Percentiles rank a stretch among this genome's conserved stretches.
phyloP scores from a whole-genome alignment of 805 yeast genomes.

The Candida nanaspora region DNA sequence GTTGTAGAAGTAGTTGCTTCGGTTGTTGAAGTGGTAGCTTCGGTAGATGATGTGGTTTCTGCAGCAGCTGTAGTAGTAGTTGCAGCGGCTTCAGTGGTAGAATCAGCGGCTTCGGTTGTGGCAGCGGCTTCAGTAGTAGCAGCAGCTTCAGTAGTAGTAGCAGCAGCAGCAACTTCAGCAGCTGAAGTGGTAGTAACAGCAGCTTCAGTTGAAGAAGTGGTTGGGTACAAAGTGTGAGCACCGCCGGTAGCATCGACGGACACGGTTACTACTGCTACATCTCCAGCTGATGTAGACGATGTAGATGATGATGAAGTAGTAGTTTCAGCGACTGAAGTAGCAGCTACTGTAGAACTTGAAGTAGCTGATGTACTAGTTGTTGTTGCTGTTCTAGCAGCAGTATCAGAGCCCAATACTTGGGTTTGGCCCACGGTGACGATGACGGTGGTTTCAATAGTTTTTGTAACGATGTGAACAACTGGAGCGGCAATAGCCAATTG shows the following conservation, averaged over 20 bases:
- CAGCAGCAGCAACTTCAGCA: constrained; percentile 3
- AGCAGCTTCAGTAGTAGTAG: constrained; percentile 13
- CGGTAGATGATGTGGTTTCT: constrained; percentile 13
- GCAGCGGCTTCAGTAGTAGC: constrained; percentile 12
- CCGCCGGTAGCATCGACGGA: constrained; percentile 3
- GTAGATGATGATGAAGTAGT: too few relatives aligned
- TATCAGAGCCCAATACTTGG: constrained; percentile 1
- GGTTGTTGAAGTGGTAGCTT: constrained; percentile 17
- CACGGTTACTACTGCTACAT: constrained; percentile 3
- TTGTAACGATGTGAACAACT: constrained; percentile 1
- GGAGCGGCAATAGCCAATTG: constrained; percentile 2
- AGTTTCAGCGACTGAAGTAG: too few relatives aligned
- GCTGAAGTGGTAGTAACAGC: constrained; percentile 3
- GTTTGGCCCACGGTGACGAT: neutral
- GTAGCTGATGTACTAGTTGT: constrained; percentile 12
- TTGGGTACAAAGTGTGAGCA: neutral
- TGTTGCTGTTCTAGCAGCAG: constrained; percentile 1
- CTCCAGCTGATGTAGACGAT: constrained; percentile 1
- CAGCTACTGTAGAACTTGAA: constrained; percentile 6
- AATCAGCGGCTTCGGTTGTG: constrained; percentile 13
- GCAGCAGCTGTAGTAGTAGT: constrained; percentile 9
- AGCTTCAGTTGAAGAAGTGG: constrained; percentile 4
- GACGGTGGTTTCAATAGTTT: constrained; percentile 1
- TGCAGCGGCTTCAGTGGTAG: constrained; percentile 9
- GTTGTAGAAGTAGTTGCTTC: constrained; percentile 14